Evolutionary conservation across 768 basidiomycete species (phyloP).

Genomic region (Boletus sp.): DNA sequence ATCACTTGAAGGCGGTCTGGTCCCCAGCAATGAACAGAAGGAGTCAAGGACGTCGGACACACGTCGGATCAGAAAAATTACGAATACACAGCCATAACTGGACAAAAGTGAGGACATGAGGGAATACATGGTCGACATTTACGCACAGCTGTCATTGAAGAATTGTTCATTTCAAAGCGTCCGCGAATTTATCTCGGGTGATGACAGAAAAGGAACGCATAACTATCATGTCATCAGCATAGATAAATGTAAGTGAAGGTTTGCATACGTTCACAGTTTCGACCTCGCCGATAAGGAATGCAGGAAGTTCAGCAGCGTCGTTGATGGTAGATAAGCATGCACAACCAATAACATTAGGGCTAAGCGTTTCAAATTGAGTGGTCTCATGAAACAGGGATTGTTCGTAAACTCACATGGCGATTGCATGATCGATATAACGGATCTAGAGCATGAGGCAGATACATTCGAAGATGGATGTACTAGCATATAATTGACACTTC

Average conservation of each 20-base stretch:
- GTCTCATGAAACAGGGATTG: not conserved
- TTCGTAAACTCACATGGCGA: slow-evolving; percentile 7
- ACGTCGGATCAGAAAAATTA: slow-evolving; percentile 5
- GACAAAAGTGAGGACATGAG: not conserved
- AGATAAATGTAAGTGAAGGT: not conserved
- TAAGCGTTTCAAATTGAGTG: not conserved
- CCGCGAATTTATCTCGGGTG: not conserved
- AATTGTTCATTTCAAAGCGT: not conserved
- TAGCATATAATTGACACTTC: slow-evolving; percentile 16
- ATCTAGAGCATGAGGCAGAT: slow-evolving; percentile 1
- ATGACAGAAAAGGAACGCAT: slow-evolving; percentile 3
- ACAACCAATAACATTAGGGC: slow-evolving; percentile 15
- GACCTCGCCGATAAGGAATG: slow-evolving; percentile 8
- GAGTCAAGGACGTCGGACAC: not conserved
- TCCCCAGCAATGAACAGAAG: not conserved
- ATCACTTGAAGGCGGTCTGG: not conserved
- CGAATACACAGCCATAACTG: not conserved
- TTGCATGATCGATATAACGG: slow-evolving; percentile 10
- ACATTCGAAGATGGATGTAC: not conserved
- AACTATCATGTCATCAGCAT: slow-evolving; percentile 11
- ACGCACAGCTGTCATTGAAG: slow-evolving; percentile 8
- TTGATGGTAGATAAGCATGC: not conserved
- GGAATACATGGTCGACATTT: too few species aligned
- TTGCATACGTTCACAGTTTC: slow-evolving; percentile 8
- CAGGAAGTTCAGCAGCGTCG: not conserved